A percentile compares a stretch with the other conserved stretches of the same genome.
These are phyloP conservation scores for Capronia americana DNA, from an alignment of 2,329 filamentous ascomycete genomes.

Conservation along the genomic window DNA sequence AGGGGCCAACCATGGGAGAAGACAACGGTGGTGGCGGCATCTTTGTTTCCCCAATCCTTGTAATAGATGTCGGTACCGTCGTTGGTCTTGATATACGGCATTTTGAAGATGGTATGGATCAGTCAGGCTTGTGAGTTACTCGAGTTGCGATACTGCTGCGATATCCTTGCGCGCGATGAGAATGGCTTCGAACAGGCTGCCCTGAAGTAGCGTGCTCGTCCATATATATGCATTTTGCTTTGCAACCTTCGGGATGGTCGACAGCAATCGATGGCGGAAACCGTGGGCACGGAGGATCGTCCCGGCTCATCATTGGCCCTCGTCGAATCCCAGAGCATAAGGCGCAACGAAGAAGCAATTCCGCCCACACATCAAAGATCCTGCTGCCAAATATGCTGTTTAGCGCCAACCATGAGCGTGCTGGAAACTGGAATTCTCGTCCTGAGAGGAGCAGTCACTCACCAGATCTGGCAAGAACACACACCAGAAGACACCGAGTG, in stretches of 20 bases:
- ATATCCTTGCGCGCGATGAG: not conserved
- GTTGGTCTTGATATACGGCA: slow-evolving; percentile 47
- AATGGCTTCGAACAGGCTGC: not conserved
- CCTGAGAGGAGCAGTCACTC: not conserved
- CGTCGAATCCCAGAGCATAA: not conserved
- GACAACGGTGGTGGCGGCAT: slow-evolving; percentile 42
- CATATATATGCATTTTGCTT: too few relatives aligned
- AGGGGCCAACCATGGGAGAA: slow-evolving; percentile 53
- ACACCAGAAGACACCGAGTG: too few relatives aligned
- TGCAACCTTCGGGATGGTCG: too few relatives aligned
- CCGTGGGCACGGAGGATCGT: not conserved
- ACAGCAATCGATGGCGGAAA: too few relatives aligned
- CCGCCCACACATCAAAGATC: not conserved
- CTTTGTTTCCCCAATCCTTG: slow-evolving; percentile 52
- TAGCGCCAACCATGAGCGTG: not conserved
- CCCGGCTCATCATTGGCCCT: slow-evolving; percentile 1
- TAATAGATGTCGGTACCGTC: slow-evolving; percentile 51
- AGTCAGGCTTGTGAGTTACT: too few relatives aligned
- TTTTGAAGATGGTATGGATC: not conserved
- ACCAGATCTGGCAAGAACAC: not conserved
- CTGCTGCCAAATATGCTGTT: not conserved
- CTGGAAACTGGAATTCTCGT: not conserved
- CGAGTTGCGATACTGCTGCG: not conserved
- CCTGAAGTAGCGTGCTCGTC: too few relatives aligned
- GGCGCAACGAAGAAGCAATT: not conserved